Evolutionary conservation across 768 basidiomycete genomes (phyloP).

Genomic region (Termitomyces sp.): DNA sequence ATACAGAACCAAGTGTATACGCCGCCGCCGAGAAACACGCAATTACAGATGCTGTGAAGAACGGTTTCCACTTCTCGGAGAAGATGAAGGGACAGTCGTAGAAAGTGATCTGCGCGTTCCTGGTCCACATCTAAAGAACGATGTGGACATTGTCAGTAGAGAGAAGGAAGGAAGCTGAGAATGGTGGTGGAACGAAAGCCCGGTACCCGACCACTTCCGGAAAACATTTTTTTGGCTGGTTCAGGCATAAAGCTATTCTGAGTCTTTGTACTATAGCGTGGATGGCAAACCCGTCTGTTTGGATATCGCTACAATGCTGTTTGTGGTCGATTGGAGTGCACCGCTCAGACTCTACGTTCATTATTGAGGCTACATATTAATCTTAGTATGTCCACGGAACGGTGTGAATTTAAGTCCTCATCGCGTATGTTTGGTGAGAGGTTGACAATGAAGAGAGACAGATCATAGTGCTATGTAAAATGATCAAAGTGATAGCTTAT

Average conservation of each 20-base stretch:
- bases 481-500: not conserved
- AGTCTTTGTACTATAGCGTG: not conserved
- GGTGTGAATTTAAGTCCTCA: too few relatives aligned
- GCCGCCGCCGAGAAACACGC: conserved; percentile 33
- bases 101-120: conserved; percentile 3
- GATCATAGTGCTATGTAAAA: not conserved
- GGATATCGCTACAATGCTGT: not conserved
- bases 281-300: not conserved
- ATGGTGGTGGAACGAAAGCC: not conserved
- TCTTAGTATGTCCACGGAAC: not conserved
- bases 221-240: not conserved
- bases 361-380: too few relatives aligned
- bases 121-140: conserved; percentile 1
- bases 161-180: not conserved
- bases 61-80: conserved; percentile 18
- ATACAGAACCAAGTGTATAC: conserved; percentile 61
- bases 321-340: not conserved
- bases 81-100: conserved; percentile 5
- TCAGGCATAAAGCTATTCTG: not conserved
- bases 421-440: not conserved
- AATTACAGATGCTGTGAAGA: conserved; percentile 22
- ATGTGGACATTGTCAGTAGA: conserved; percentile 5
- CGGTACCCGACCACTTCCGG: not conserved
- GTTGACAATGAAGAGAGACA: too few relatives aligned
- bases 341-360: too few relatives aligned